A percentile compares a stretch with the other conserved stretches of the same genome.
phyloP scores from a whole-genome alignment of 306 rosid species.

The Inga oerstediana region DNA sequence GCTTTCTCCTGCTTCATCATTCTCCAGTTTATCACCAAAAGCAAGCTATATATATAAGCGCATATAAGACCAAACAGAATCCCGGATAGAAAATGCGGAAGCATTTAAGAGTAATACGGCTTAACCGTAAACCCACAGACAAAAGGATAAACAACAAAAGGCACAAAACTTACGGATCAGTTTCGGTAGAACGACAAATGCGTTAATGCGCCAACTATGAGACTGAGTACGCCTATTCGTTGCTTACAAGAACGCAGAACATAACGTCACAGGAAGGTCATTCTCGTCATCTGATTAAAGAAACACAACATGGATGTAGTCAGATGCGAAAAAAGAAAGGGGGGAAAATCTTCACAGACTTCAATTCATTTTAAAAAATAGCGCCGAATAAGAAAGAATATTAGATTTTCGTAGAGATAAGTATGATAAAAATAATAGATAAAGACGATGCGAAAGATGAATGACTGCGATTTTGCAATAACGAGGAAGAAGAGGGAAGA shows the following conservation, averaged over 20 bases:
- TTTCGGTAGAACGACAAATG: slow-evolving; percentile 22
- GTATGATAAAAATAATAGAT: background rate
- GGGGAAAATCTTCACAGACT: background rate
- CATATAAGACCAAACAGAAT: background rate
- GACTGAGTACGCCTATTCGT: slow-evolving; percentile 22
- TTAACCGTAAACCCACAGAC: background rate
- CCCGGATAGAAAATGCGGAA: background rate
- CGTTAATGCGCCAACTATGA: slow-evolving; percentile 15
- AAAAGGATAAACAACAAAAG: slow-evolving; percentile 21
- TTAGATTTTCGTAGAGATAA: background rate
- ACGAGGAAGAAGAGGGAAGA: background rate
- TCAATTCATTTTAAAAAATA: background rate
- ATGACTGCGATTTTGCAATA: background rate
- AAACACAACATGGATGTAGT: background rate
- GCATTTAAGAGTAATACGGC: background rate
- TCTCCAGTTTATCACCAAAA: slow-evolving; percentile 17
- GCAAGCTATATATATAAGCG: background rate
- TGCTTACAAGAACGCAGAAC: slow-evolving; percentile 14
- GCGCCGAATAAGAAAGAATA: background rate
- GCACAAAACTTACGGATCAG: background rate
- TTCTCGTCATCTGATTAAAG: slow-evolving; percentile 19
- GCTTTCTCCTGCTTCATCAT: slow-evolving; percentile 41
- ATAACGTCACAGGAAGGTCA: slow-evolving; percentile 2
- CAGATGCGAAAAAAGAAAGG: background rate
- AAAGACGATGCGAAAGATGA: background rate